These are phyloP conservation scores for Xylariaceae sp. DNA, from an alignment of 2,329 filamentous ascomycete genomes.

Conservation along the genomic window DNA sequence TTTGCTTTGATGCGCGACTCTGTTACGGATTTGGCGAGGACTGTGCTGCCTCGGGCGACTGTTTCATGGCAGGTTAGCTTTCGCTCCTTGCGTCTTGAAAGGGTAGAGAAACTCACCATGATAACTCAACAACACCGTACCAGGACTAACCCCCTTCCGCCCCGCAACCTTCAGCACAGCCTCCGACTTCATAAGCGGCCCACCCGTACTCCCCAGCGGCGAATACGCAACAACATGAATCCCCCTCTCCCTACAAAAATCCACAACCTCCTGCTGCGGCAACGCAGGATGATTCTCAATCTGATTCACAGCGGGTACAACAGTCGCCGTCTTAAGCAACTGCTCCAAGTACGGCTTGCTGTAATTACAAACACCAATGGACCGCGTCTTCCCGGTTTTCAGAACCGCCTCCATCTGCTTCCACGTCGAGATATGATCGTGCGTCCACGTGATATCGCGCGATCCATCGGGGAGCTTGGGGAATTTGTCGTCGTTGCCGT, in stretches of 20 bases:
- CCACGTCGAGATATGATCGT: slow-evolving; percentile 73
- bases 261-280: slow-evolving; percentile 66
- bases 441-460: slow-evolving; percentile 64
- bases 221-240: slow-evolving; percentile 71
- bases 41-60: slow-evolving; percentile 65
- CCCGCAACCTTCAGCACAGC: slow-evolving; percentile 59
- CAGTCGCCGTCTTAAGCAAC: slow-evolving; percentile 44
- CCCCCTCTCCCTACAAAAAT: slow-evolving; percentile 61
- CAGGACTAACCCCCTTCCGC: slow-evolving; percentile 56
- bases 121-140: slow-evolving; percentile 63
- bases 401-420: slow-evolving; percentile 66
- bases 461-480: slow-evolving; percentile 68
- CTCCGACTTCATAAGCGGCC: slow-evolving; percentile 59
- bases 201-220: slow-evolving; percentile 59
- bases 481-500: slow-evolving; percentile 67
- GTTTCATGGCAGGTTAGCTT: neutral
- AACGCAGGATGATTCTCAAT: slow-evolving; percentile 69
- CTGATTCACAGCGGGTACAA: slow-evolving; percentile 64
- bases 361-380: slow-evolving; percentile 55
- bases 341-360: slow-evolving; percentile 51
- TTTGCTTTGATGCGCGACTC: slow-evolving; percentile 65
- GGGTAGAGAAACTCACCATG: slow-evolving; percentile 49
- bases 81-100: neutral
- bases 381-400: slow-evolving; percentile 50
- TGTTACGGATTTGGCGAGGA: slow-evolving; percentile 69